Base-by-base conservation (phyloP, 768 basidiomycete genomes). In the Glaciozyma antarctica region DNA sequence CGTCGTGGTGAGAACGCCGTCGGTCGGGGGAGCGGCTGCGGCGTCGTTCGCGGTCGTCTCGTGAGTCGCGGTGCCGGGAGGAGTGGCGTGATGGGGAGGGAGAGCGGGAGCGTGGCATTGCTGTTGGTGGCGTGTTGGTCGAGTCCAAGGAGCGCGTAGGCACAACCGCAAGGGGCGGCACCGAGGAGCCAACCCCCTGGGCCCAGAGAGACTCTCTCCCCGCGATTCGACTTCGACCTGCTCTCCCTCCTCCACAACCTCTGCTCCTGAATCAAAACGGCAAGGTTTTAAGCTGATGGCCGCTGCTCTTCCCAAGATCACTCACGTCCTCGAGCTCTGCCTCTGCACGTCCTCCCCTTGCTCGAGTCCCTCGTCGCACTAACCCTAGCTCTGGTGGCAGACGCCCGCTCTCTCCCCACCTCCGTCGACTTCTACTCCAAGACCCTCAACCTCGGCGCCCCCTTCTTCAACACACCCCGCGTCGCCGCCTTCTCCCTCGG, bases 401-500 rank as follows among this genome's bases (percentile, higher is more conserved):
- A 68, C 41, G 43, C 63, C 17, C 43, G 52, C 0, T 61, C 64
- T 28, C 57, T 64, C 1, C 57, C 67, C 5, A 58, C 51, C 28
- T 59, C 60, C 7, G 52, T 68, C 61, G 32, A 48, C 21, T 68
- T 64, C 56, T 68, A 68, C 60, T 28, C 43, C 13, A 16, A 61
- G 19, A 43, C 38, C 0, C 63, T 68, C 19, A 48, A 38, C 38
- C 67, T 68, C 44, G 38, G 38, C 38, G 6, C 21, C 5, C 67
- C 67, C 34, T 58, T 53, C 28, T 41, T 68, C 47, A 15, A 32
- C 9, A 59, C 60, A 1, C 24, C 45, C 2, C 60, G 67, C 38
- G 61, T 68, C 54, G 67, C 67, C 34, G 67, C 61, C 49, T 68
- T 68, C 56, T 48, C 67, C 5, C 63, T 68, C 52, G 57, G 55